A percentile compares a stretch with the other conserved stretches of the same genome.
These are phyloP conservation scores for Yamadazyma sp. DNA, from an alignment of 805 yeast species.

Conservation along the genomic window DNA sequence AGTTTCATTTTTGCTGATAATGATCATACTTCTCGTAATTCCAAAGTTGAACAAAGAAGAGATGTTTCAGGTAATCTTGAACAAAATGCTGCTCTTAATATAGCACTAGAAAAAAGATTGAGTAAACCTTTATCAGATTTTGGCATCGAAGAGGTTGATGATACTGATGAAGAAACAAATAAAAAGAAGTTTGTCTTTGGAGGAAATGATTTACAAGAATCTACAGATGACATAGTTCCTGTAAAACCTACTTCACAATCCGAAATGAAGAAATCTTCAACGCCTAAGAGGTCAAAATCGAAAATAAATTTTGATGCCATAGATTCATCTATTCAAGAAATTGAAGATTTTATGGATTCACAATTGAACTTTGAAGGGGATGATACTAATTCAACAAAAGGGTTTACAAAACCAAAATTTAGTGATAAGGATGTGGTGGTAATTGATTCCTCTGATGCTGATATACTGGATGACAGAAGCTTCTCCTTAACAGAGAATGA, in stretches of 20 bases:
- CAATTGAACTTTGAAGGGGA: slow-evolving; percentile 21
- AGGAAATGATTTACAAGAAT: background rate
- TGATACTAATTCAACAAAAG: background rate
- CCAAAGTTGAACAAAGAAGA: slow-evolving; percentile 6
- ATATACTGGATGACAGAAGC: slow-evolving; percentile 12
- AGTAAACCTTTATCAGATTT: slow-evolving; percentile 13
- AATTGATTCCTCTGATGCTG: slow-evolving; percentile 13
- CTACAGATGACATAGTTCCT: background rate
- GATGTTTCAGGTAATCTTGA: slow-evolving; percentile 24
- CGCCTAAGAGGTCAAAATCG: background rate
- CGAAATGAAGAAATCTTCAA: background rate
- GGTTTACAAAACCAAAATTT: background rate
- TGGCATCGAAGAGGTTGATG: slow-evolving; percentile 38
- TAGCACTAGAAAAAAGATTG: slow-evolving; percentile 21
- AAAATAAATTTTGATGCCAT: slow-evolving; percentile 13
- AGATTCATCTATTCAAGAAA: slow-evolving; percentile 37
- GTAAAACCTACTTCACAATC: background rate
- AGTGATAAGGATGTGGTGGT: slow-evolving; percentile 6
- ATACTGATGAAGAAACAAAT: slow-evolving; percentile 21
- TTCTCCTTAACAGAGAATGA: slow-evolving; percentile 11
- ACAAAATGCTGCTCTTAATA: slow-evolving; percentile 24
- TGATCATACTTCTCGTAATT: background rate
- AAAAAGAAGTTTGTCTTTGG: background rate
- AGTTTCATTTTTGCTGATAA: slow-evolving; percentile 14
- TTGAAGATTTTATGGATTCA: slow-evolving; percentile 36